phyloP scores from a whole-genome alignment of 805 yeast species.

The Vanderwaltozyma yarrowii region DNA sequence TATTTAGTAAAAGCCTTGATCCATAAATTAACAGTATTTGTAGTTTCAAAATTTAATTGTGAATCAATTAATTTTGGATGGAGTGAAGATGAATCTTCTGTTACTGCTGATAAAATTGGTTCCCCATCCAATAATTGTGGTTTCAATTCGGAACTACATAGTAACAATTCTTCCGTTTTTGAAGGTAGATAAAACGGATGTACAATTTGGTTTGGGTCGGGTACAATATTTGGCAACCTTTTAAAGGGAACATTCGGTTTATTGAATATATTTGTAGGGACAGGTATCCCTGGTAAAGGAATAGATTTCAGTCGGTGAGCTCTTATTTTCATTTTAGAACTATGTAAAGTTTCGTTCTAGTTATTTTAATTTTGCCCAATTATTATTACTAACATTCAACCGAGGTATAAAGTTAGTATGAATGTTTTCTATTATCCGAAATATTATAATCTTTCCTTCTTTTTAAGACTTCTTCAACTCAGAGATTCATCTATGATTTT shows the following conservation, averaged over 20 bases:
- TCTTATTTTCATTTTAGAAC: too few species aligned
- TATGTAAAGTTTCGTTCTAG: too few species aligned
- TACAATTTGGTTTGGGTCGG: slow-evolving; percentile 4
- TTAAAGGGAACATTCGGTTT: neutral
- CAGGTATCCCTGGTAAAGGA: too few species aligned
- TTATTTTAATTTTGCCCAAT: too few species aligned
- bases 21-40: slow-evolving; percentile 15
- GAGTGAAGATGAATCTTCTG: slow-evolving; percentile 2
- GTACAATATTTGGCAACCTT: neutral
- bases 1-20: slow-evolving; percentile 4
- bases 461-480: too few species aligned
- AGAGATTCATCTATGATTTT: too few species aligned
- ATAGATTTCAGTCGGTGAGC: too few species aligned
- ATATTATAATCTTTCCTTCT: too few species aligned
- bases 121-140: slow-evolving; percentile 15
- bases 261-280: neutral
- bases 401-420: too few species aligned
- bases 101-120: slow-evolving; percentile 11
- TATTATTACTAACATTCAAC: too few species aligned
- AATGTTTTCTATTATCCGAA: too few species aligned
- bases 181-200: slow-evolving; percentile 24
- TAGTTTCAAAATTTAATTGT: slow-evolving; percentile 10
- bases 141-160: slow-evolving; percentile 14
- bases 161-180: slow-evolving; percentile 13
- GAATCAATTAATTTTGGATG: slow-evolving; percentile 5